Conservation (phyloP, 495 filamentous ascomycete genomes). For the Podospora fimiseda region DNA sequence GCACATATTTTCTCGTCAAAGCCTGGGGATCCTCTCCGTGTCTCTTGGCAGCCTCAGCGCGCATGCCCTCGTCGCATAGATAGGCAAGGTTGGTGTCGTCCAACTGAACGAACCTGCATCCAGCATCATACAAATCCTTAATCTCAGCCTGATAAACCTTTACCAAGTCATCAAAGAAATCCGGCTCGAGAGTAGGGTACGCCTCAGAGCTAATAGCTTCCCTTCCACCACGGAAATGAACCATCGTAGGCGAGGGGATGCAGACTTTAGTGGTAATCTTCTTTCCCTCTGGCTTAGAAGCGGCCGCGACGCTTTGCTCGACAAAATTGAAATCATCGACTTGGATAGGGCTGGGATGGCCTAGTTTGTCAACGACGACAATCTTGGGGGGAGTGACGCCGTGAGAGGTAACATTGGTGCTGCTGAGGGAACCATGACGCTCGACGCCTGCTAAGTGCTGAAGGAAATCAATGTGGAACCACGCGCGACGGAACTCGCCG, state of each 20-base stretch:
- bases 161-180: slow-evolving; percentile 57
- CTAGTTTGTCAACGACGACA: slow-evolving; percentile 41
- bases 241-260: slow-evolving; percentile 60
- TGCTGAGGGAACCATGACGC: slow-evolving; percentile 34
- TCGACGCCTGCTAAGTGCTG: slow-evolving; percentile 39
- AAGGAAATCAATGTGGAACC: slow-evolving; percentile 46
- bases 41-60: slow-evolving; percentile 53
- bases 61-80: slow-evolving; percentile 60
- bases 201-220: slow-evolving; percentile 50
- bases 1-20: slow-evolving; percentile 54
- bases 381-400: slow-evolving; percentile 40
- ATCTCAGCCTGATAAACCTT: slow-evolving; percentile 56
- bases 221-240: slow-evolving; percentile 58
- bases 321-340: slow-evolving; percentile 54
- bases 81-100: slow-evolving; percentile 62
- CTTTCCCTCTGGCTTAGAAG: not conserved
- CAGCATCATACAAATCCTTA: slow-evolving; percentile 54
- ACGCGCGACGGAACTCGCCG: slow-evolving; percentile 61
- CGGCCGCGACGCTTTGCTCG: slow-evolving; percentile 42
- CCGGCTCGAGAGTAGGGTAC: slow-evolving; percentile 48
- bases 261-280: slow-evolving; percentile 54
- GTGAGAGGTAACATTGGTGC: slow-evolving; percentile 37
- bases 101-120: slow-evolving; percentile 58
- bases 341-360: slow-evolving; percentile 45
- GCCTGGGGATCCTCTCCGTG: slow-evolving; percentile 48